Percentiles rank a stretch among this genome's conserved stretches.
phyloP scores from a whole-genome alignment of 495 filamentous ascomycete genomes.

The Penicillium paradoxum region DNA sequence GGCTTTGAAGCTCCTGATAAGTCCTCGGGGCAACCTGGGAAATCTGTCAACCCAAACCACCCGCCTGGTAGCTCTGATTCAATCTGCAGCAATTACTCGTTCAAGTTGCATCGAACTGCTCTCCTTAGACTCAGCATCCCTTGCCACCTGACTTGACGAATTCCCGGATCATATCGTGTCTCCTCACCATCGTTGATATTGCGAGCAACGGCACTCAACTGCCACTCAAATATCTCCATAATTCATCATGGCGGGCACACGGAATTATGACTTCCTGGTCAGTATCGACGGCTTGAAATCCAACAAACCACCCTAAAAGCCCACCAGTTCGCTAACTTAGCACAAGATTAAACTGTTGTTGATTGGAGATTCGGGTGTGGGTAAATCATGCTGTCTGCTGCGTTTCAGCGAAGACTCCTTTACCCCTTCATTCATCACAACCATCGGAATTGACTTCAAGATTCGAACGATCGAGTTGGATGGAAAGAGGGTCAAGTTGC shows the following conservation, averaged over 20 bases:
- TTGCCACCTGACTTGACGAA: neutral
- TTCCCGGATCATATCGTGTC: slow-evolving; percentile 2
- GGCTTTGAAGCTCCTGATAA: slow-evolving; percentile 21
- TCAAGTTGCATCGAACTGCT: neutral
- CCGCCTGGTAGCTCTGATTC: slow-evolving; percentile 13
- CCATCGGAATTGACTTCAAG: slow-evolving; percentile 99
- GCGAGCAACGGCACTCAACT: neutral
- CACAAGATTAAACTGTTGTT: slow-evolving; percentile 93
- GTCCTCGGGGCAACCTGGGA: neutral
- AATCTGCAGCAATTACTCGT: neutral
- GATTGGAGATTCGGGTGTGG: slow-evolving; percentile 96
- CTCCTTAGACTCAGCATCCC: neutral
- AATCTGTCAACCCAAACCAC: slow-evolving; percentile 7
- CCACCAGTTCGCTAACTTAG: neutral
- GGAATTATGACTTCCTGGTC: slow-evolving; percentile 99
- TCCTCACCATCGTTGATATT: slow-evolving; percentile 11
- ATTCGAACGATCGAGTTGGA: slow-evolving; percentile 98
- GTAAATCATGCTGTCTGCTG: slow-evolving; percentile 96
- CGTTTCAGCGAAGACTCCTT: slow-evolving; percentile 99
- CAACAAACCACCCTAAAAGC: neutral
- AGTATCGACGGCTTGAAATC: slow-evolving; percentile 19
- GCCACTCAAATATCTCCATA: slow-evolving; percentile 4
- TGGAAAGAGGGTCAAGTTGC: slow-evolving; percentile 95
- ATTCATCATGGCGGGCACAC: slow-evolving; percentile 78
- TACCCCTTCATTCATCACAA: slow-evolving; percentile 97